A percentile compares a stretch with the other conserved stretches of the same genome.
Conservation (phyloP, 78 protist species). For the Cavenderia fasciculata region DNA sequence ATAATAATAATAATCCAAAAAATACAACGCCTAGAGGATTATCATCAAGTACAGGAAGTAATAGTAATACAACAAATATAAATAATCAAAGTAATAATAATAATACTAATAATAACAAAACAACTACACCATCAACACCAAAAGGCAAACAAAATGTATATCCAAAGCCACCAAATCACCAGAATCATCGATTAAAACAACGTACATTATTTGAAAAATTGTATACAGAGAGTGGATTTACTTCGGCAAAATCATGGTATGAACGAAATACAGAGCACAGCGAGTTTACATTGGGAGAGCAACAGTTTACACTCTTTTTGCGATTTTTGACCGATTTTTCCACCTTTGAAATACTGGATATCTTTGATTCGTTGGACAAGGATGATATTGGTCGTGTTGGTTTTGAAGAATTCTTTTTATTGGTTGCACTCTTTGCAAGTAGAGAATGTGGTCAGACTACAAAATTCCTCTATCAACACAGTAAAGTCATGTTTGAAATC, state of each 20-base stretch:
- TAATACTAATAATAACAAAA: neutral
- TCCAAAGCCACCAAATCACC: slow-evolving; percentile 11
- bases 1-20: neutral
- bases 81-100: neutral
- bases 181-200: slow-evolving; percentile 14
- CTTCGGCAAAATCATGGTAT: slow-evolving; percentile 36
- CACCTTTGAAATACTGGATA: slow-evolving; percentile 16
- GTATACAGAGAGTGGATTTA: slow-evolving; percentile 66
- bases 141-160: neutral
- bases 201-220: slow-evolving; percentile 57
- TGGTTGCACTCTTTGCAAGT: slow-evolving; percentile 21
- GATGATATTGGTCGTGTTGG: slow-evolving; percentile 56
- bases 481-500: slow-evolving; percentile 54
- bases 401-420: slow-evolving; percentile 59
- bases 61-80: neutral
- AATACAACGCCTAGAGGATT: neutral
- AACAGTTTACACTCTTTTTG: slow-evolving; percentile 28
- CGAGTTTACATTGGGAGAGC: slow-evolving; percentile 31
- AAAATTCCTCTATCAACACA: slow-evolving; percentile 58
- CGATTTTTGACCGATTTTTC: slow-evolving; percentile 43
- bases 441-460: slow-evolving; percentile 71
- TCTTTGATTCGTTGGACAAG: slow-evolving; percentile 56
- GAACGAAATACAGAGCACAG: slow-evolving; percentile 35
- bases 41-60: neutral
- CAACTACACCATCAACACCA: neutral